Base-by-base conservation (phyloP, 768 basidiomycete genomes). In the Xanthoconium stramineum region DNA sequence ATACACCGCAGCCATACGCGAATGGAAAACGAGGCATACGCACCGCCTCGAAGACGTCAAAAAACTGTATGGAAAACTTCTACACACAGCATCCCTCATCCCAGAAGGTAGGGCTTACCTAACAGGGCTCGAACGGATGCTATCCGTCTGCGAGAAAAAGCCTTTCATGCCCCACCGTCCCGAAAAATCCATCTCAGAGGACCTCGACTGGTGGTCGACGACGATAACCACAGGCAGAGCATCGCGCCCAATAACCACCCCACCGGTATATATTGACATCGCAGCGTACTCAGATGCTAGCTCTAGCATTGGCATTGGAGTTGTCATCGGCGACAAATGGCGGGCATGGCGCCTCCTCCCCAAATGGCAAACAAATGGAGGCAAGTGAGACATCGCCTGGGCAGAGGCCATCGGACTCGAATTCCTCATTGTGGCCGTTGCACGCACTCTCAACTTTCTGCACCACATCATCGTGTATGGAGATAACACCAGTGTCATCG, bases 121-220 rank as follows among this genome's bases (percentile, higher is more conserved):
- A 52, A 78, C 74, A 40, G 45, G 49, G n/a, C 55, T 81, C 19
- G 75, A 81, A 54, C n/a, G 63, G 55, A 73, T 79, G 65, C 48
- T 80, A 0, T 57, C 61, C 0, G 32, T 65, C 0, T 73, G 64
- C 49, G 3, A 42, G 30, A 13, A 69, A 11, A 45, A 62, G 60
- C 76, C 75, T n/a, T 73, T 74, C 67, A 39, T 61, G 35, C 75
- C 66, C 10, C 68, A 59, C 5, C 20, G 19, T 0, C 48, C 61
- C 0, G 40, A 39, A 0, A 60, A 62, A 33, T 1, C 5, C 3
- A 52, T 58, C 5, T 1, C 2, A 9, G 0, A 8, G 0, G 20
- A 62, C 29, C 29, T 50, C 0, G 1, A 17, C 1, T 63, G 51
- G 56, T 63, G 60, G 60, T 9, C 2, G 3, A 12, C 40, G 11